Evolutionary conservation across 768 basidiomycete genomes (phyloP).

Genomic region (Chiua virens): DNA sequence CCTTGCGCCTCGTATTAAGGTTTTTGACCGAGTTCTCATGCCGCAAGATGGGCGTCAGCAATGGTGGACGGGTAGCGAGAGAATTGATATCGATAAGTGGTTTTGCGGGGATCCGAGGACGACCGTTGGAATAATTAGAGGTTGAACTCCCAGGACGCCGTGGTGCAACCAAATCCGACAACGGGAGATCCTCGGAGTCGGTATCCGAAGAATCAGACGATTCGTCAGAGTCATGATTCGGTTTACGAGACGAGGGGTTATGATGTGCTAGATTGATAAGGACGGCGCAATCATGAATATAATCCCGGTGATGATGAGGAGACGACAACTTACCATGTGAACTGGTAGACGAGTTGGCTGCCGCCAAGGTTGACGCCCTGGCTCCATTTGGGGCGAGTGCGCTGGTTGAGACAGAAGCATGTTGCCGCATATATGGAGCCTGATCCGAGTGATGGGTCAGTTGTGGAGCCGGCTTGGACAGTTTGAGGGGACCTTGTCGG

Average conservation of each 20-base stretch:
- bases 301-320: neutral
- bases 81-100: slow-evolving; percentile 43
- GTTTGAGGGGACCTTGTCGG: slow-evolving; percentile 7
- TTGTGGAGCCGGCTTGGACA: slow-evolving; percentile 28
- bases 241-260: neutral
- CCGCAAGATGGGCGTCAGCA: slow-evolving; percentile 30
- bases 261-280: slow-evolving; percentile 3
- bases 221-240: slow-evolving; percentile 21
- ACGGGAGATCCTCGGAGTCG: slow-evolving; percentile 60
- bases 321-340: slow-evolving; percentile 29
- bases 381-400: slow-evolving; percentile 53
- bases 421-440: slow-evolving; percentile 27
- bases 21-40: slow-evolving; percentile 30
- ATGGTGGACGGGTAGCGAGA: slow-evolving; percentile 36
- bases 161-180: slow-evolving; percentile 61
- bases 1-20: slow-evolving; percentile 14
- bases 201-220: slow-evolving; percentile 36
- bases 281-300: neutral
- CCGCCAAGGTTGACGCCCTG: slow-evolving; percentile 44
- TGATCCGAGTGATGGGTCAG: slow-evolving; percentile 21
- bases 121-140: slow-evolving; percentile 30
- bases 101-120: slow-evolving; percentile 37
- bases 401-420: slow-evolving; percentile 59
- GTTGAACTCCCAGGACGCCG: slow-evolving; percentile 65
- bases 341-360: slow-evolving; percentile 29